phyloP scores from a whole-genome alignment of 495 filamentous ascomycete species.

The Aspergillus indologenus region DNA sequence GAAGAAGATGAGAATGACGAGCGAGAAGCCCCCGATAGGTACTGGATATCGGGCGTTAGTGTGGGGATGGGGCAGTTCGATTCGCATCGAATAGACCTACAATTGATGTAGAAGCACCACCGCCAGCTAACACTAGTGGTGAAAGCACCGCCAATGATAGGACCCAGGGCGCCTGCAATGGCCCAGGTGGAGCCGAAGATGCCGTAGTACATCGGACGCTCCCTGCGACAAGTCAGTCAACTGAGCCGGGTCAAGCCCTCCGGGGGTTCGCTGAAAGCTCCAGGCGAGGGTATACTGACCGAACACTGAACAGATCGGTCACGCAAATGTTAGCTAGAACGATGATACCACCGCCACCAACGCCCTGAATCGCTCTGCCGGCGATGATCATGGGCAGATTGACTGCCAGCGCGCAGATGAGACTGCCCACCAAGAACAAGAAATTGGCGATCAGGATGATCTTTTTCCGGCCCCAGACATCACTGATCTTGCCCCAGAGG shows the following conservation, averaged over 20 bases:
- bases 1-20: slow-evolving; percentile 64
- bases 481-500: slow-evolving; percentile 78
- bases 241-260: slow-evolving; percentile 9
- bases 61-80: slow-evolving; percentile 12
- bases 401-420: slow-evolving; percentile 65
- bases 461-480: slow-evolving; percentile 83
- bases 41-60: slow-evolving; percentile 32
- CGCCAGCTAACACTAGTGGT: slow-evolving; percentile 62
- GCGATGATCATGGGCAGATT: slow-evolving; percentile 73
- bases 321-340: slow-evolving; percentile 80
- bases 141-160: slow-evolving; percentile 74
- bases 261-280: background rate
- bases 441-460: slow-evolving; percentile 69
- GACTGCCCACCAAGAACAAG: slow-evolving; percentile 72
- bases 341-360: slow-evolving; percentile 80
- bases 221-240: slow-evolving; percentile 31
- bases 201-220: slow-evolving; percentile 61
- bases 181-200: slow-evolving; percentile 72
- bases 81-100: slow-evolving; percentile 29
- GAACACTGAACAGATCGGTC: slow-evolving; percentile 73
- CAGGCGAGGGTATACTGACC: slow-evolving; percentile 28
- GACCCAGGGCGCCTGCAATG: slow-evolving; percentile 67
- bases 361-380: slow-evolving; percentile 74
- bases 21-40: slow-evolving; percentile 69
- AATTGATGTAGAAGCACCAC: slow-evolving; percentile 64